These are phyloP conservation scores for Massariosphaeria phaeospora DNA, from an alignment of 495 filamentous ascomycete genomes.

Conservation along the genomic window DNA sequence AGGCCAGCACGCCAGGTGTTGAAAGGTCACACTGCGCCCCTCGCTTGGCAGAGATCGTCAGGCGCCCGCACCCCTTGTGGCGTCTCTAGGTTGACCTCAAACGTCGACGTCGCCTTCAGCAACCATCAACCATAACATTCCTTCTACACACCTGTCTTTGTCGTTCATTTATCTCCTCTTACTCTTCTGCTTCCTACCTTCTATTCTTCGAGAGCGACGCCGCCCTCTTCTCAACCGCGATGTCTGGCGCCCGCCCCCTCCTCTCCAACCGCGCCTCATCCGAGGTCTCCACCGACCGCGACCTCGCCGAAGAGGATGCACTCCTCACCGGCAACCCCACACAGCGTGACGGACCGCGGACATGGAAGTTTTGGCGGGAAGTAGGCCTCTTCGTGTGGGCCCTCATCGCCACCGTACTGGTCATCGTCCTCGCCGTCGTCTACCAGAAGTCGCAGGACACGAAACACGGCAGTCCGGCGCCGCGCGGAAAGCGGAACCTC, in stretches of 20 bases:
- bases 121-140: too few species aligned
- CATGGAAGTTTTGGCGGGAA: conserved; percentile 59
- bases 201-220: not conserved
- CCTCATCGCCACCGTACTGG: conserved; percentile 71
- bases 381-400: conserved; percentile 82
- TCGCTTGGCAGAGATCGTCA: too few species aligned
- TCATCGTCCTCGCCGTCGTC: conserved; percentile 69
- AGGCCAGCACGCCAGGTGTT: too few species aligned
- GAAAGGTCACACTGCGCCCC: too few species aligned
- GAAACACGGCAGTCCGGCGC: conserved; percentile 44
- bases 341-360: conserved; percentile 35
- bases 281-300: conserved; percentile 38
- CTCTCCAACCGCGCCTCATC: conserved; percentile 41
- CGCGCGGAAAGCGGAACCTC: conserved; percentile 77
- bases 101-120: too few species aligned
- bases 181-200: not conserved
- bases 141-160: too few species aligned
- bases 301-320: conserved; percentile 56
- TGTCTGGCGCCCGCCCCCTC: conserved; percentile 42
- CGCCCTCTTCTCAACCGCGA: conserved; percentile 11
- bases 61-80: too few species aligned
- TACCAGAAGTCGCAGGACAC: conserved; percentile 60
- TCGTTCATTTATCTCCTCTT: not conserved
- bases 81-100: too few species aligned
- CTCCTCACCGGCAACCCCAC: conserved; percentile 56